These are phyloP conservation scores for Heteromeles arbutifolia DNA, from an alignment of 306 rosid species.

Conservation along the genomic window DNA sequence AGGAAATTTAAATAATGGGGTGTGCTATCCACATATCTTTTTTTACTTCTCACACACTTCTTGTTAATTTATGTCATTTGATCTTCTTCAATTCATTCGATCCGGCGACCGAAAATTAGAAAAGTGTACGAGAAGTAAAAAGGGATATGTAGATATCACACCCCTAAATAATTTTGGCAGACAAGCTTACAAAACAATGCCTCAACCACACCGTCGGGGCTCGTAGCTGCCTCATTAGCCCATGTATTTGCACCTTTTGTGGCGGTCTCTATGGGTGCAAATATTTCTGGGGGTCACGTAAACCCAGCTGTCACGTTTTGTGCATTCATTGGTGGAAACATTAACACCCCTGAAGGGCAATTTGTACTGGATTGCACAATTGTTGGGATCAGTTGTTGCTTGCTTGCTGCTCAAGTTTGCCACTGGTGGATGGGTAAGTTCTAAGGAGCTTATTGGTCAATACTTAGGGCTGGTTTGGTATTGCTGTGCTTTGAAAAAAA, in stretches of 20 bases:
- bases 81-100: too few relatives aligned
- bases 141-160: fast-evolving
- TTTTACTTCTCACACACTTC: too few relatives aligned
- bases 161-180: slow-evolving; percentile 26
- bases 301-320: slow-evolving; percentile 88
- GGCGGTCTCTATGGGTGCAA: slow-evolving; percentile 78
- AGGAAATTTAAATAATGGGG: neutral
- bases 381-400: slow-evolving; percentile 76
- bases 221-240: slow-evolving; percentile 58
- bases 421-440: slow-evolving; percentile 58
- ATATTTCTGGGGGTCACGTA: slow-evolving; percentile 80
- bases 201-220: slow-evolving; percentile 50
- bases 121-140: fast-evolving
- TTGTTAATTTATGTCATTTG: too few relatives aligned
- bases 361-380: slow-evolving; percentile 72
- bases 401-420: slow-evolving; percentile 72
- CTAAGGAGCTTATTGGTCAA: neutral
- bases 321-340: slow-evolving; percentile 74
- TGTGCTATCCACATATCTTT: too few relatives aligned
- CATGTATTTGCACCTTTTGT: slow-evolving; percentile 75
- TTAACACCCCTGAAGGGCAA: slow-evolving; percentile 51
- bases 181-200: slow-evolving; percentile 50
- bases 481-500: too few relatives aligned
- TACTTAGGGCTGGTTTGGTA: too few relatives aligned
- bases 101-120: fast-evolving